Base-by-base conservation (phyloP, 2,329 filamentous ascomycete species). In the Ophiostoma sp. region DNA sequence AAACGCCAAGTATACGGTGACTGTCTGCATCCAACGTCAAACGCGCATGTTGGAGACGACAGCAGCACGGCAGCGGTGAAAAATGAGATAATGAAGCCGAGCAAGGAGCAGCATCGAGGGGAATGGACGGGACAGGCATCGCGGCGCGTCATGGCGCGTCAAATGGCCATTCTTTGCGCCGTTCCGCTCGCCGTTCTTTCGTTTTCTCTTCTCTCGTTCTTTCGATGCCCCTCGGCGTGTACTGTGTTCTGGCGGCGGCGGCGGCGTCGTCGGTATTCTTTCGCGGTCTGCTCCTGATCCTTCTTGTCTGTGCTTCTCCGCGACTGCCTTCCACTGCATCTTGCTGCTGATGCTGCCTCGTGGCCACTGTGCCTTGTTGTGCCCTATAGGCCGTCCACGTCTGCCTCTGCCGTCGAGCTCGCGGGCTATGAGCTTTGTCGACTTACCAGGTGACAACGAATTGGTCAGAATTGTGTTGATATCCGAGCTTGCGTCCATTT, bases 381-480 rank as follows among this genome's bases (percentile, higher is more conserved):
- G 11, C 42, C 42, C 42, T 44, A 2, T 3, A 12, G 7, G 6
- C 42, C 11, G 42, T 12, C 45, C 45, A 14, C 45, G 14, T 52
- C 16, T n/a, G 47, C 12, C 58, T 16, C 40, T 40, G 60, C 40
- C 38, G 60, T 41, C 40, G 40, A 63, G 60, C 40, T 42, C 38
- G 16, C 8, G 60, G 60, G 1, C 42, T 27, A 27, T 44, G 42
- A 45, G 44, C 55, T 38, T 14, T 38, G 44, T 36, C 41, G 38
- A 81, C 90, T 79, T 83, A 98, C 95, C 94, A 78, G 93, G 86
- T 78, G 93, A 96, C 82, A 98, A 88, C 80, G 95, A 98, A 84
- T 93, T 94, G 82, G 92, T 88, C 84, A 99, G 90, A 84, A 99
- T 94, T 83, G 93, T 90, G 84, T 94, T 96, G 84, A 98, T 96